Conservation (phyloP, 1,284 basidiomycete genomes). For the Pseudozyma sp. region DNA sequence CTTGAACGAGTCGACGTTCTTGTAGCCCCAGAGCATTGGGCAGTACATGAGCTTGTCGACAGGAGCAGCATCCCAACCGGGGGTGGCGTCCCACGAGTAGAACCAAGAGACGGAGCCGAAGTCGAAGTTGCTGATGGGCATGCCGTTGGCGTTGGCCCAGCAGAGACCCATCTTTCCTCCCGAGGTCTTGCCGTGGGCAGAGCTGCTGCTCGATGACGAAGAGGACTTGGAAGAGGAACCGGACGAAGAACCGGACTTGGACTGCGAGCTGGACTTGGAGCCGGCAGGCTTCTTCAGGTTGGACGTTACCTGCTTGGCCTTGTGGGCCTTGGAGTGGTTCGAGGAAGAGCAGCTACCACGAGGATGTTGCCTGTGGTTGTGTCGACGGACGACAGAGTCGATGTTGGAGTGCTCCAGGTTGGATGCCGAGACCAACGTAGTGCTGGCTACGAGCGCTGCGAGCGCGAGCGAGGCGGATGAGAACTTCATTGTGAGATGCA, state of each 20-base stretch:
- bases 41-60: slow-evolving; percentile 59
- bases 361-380: slow-evolving; percentile 24
- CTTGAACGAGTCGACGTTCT: slow-evolving; percentile 48
- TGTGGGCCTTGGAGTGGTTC: slow-evolving; percentile 12
- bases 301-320: slow-evolving; percentile 20
- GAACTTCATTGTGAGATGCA: slow-evolving; percentile 40
- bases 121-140: slow-evolving; percentile 54
- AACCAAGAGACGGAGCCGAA: slow-evolving; percentile 55
- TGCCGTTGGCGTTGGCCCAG: slow-evolving; percentile 57
- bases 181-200: slow-evolving; percentile 15
- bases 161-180: slow-evolving; percentile 57
- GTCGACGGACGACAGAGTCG: slow-evolving; percentile 31
- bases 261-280: slow-evolving; percentile 16
- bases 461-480: slow-evolving; percentile 32
- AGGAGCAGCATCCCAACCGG: slow-evolving; percentile 49
- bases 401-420: slow-evolving; percentile 26
- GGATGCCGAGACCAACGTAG: slow-evolving; percentile 44
- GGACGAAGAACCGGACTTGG: slow-evolving; percentile 7
- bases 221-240: slow-evolving; percentile 9
- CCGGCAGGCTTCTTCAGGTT: slow-evolving; percentile 6
- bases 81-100: slow-evolving; percentile 57
- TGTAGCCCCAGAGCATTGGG: slow-evolving; percentile 64
- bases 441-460: slow-evolving; percentile 39
- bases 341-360: slow-evolving; percentile 28
- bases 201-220: slow-evolving; percentile 25